These are phyloP conservation scores for Hydrangea macrophylla DNA, from an alignment of 148 eudicot species.

Conservation along the genomic window DNA sequence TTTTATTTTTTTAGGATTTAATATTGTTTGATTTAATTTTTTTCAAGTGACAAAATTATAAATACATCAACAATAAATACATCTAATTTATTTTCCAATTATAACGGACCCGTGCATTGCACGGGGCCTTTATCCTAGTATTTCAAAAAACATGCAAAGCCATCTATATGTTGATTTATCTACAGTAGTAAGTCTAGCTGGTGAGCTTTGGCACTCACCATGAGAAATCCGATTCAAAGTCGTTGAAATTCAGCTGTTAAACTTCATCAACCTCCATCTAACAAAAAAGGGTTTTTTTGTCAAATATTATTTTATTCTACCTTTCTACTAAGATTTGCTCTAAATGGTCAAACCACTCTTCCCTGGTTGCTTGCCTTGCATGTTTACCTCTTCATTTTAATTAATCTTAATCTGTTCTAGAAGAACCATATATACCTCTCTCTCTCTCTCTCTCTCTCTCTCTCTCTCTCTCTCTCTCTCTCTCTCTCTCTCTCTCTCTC, in stretches of 20 bases:
- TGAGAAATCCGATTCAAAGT: constrained; percentile 17
- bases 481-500: too few species aligned
- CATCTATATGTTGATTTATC: background rate
- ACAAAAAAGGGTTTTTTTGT: constrained; percentile 3
- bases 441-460: too few species aligned
- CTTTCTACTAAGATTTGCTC: background rate
- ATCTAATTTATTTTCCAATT: too few species aligned
- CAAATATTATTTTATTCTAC: constrained; percentile 12
- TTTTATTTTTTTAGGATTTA: too few species aligned
- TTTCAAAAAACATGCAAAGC: too few species aligned
- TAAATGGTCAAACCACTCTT: constrained; percentile 8
- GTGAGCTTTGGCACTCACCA: background rate
- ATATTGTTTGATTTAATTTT: too few species aligned
- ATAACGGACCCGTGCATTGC: too few species aligned
- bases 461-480: too few species aligned
- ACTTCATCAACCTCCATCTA: constrained; percentile 22
- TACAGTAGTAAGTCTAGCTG: background rate
- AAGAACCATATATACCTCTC: too few species aligned
- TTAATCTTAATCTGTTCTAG: constrained; percentile 4
- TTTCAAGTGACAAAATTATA: too few species aligned
- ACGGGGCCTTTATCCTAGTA: too few species aligned
- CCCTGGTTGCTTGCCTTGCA: constrained; percentile 1
- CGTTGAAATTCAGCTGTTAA: constrained; percentile 17
- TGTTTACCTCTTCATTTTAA: background rate
- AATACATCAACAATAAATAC: too few species aligned